Conservation (phyloP, 176 grass and related monocot genomes). For the Oryza glaberrima region DNA sequence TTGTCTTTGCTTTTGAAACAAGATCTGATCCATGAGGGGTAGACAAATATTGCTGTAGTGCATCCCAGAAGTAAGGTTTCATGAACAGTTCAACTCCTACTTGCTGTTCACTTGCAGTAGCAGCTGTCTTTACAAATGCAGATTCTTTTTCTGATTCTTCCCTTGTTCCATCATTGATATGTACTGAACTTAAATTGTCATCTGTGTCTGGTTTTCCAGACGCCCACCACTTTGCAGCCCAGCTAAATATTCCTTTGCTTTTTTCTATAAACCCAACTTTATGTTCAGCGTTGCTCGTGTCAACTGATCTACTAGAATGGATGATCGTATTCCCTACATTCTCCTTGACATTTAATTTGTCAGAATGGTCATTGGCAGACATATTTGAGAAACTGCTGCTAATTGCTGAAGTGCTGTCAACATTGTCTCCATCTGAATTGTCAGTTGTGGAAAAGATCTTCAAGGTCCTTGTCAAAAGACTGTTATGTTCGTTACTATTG, state of each 20-base stretch:
- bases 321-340: not conserved
- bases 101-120: not conserved
- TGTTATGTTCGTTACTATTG: not conserved
- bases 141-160: not conserved
- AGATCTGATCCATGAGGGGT: not conserved
- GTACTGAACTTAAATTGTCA: not conserved
- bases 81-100: not conserved
- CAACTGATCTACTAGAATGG: not conserved
- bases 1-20: not conserved
- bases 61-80: not conserved
- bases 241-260: conserved; percentile 4
- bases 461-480: not conserved
- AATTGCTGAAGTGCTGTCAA: not conserved
- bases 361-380: not conserved
- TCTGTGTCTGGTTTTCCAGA: not conserved
- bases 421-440: not conserved
- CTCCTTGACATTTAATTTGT: not conserved
- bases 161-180: not conserved
- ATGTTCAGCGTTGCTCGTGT: not conserved
- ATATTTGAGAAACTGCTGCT: not conserved
- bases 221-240: not conserved
- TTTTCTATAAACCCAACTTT: not conserved
- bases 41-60: not conserved
- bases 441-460: not conserved
- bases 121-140: not conserved